A percentile compares a stretch with the other conserved stretches of the same genome.
Conservation (phyloP, 164 flowering plant species). For the Umbilicus rupestris region DNA sequence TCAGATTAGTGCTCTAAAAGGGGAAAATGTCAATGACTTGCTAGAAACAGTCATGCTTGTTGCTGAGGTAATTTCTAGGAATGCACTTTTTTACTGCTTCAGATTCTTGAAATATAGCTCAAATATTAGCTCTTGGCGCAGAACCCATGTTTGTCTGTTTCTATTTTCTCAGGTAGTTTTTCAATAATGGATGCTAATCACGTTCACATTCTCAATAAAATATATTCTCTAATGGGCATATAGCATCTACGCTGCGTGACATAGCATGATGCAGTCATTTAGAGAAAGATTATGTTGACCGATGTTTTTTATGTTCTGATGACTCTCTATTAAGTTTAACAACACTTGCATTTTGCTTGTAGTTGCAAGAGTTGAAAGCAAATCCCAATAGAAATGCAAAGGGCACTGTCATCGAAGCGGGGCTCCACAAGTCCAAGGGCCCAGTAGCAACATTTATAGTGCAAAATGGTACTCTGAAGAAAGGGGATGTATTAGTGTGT, state of each 20-base stretch:
- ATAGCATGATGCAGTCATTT: no score
- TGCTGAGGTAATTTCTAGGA: slow-evolving; percentile 56
- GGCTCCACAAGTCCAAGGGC: slow-evolving; percentile 83
- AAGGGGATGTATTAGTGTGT: slow-evolving; percentile 73
- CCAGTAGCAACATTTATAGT: slow-evolving; percentile 83
- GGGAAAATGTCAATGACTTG: slow-evolving; percentile 74
- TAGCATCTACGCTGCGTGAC: no score
- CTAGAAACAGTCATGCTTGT: slow-evolving; percentile 87
- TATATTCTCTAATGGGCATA: no score
- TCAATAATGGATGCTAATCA: no score
- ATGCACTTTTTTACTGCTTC: neutral
- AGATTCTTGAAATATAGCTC: no score
- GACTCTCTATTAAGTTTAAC: neutral
- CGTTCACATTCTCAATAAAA: no score
- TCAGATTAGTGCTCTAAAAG: slow-evolving; percentile 93
- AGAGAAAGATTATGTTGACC: no score
- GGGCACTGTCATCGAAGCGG: slow-evolving; percentile 96
- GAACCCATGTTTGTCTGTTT: no score
- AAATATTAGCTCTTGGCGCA: no score
- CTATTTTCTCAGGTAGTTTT: no score
- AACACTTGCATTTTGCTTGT: neutral
- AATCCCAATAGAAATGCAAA: slow-evolving; percentile 87
- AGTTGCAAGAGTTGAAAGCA: slow-evolving; percentile 93
- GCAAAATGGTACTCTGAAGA: slow-evolving; percentile 87
- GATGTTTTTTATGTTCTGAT: neutral